A percentile compares a stretch with the other conserved stretches of the same genome.
phyloP scores from a whole-genome alignment of 2,329 filamentous ascomycete species.

The Xylariaceae sp. region DNA sequence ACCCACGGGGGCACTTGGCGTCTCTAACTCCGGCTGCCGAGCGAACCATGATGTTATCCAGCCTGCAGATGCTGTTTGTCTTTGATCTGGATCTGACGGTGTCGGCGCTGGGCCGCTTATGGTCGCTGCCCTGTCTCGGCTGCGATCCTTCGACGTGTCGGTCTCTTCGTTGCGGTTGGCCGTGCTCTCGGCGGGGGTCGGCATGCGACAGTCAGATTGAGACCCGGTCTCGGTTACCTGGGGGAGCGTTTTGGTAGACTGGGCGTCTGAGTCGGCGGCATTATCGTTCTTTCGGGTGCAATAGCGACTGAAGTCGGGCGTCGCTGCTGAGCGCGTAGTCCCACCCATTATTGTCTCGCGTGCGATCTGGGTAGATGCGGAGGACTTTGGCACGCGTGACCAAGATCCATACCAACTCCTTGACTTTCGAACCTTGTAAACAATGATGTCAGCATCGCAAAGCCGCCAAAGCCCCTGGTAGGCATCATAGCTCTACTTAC shows the following conservation, averaged over 20 bases:
- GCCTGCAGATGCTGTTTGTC: constrained; percentile 35
- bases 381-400: constrained; percentile 52
- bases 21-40: constrained; percentile 20
- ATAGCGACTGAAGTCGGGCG: constrained; percentile 48
- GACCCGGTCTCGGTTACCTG: constrained; percentile 26
- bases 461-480: not conserved
- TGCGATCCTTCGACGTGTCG: not conserved
- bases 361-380: constrained; percentile 56
- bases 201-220: constrained; percentile 23
- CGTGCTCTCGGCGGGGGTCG: constrained; percentile 14
- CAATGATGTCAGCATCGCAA: not conserved
- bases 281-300: constrained; percentile 38
- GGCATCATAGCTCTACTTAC: constrained; percentile 9
- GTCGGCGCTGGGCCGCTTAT: not conserved
- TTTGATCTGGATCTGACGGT: constrained; percentile 7
- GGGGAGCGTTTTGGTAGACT: constrained; percentile 26
- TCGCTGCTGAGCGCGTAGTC: constrained; percentile 41
- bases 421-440: constrained; percentile 43
- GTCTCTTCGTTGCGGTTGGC: constrained; percentile 5
- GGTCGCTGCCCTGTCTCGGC: not conserved
- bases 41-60: constrained; percentile 56
- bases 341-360: constrained; percentile 58
- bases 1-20: constrained; percentile 4
- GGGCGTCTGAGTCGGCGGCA: constrained; percentile 24
- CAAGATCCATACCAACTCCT: constrained; percentile 62